phyloP scores from a whole-genome alignment of 306 rosid genomes.

The Inga oerstediana region DNA sequence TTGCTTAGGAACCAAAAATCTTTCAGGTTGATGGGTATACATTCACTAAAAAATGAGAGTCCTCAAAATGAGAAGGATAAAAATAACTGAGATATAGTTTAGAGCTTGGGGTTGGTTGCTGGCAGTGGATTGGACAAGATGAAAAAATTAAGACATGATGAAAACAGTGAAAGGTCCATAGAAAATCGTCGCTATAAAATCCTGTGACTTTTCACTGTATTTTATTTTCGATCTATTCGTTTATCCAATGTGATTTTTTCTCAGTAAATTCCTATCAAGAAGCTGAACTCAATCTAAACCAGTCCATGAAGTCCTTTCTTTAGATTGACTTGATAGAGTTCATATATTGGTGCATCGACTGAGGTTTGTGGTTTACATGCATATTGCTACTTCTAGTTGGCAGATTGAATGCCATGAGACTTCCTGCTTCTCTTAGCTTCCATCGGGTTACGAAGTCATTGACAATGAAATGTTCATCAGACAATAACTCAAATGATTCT shows the following conservation, averaged over 20 bases:
- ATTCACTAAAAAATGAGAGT: background rate
- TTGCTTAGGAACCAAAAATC: background rate
- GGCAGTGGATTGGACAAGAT: background rate
- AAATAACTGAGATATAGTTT: background rate
- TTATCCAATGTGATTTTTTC: background rate
- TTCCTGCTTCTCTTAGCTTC: background rate
- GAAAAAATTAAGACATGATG: background rate
- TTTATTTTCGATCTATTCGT: background rate
- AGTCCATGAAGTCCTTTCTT: background rate
- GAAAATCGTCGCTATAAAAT: background rate
- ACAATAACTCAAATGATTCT: background rate
- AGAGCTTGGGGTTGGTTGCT: background rate
- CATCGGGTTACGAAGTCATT: slow-evolving; percentile 1
- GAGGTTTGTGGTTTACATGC: background rate
- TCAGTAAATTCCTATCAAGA: background rate
- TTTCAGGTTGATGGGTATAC: background rate
- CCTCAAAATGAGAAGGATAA: background rate
- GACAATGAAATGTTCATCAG: slow-evolving; percentile 8
- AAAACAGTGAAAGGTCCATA: background rate
- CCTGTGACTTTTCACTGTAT: background rate
- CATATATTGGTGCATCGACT: background rate
- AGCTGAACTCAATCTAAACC: background rate
- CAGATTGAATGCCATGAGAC: background rate
- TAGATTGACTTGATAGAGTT: background rate
- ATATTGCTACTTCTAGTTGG: background rate